Conservation (phyloP, 2,329 filamentous ascomycete genomes). For the Trichoderma atroviride region DNA sequence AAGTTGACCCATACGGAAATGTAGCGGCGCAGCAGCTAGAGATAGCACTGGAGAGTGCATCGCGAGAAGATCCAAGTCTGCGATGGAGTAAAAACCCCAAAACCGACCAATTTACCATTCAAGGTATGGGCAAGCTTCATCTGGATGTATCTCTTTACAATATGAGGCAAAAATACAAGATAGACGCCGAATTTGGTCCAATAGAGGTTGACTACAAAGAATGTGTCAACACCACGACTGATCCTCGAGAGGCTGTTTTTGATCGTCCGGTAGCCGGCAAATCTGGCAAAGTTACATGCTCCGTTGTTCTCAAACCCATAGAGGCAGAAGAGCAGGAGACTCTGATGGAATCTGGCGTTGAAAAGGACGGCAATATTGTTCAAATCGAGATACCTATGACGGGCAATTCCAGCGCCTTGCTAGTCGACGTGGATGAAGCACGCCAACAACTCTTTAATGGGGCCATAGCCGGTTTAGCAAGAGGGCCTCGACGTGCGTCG, state of each 20-base stretch:
- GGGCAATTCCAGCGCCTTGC: constrained; percentile 51
- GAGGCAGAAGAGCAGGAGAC: constrained; percentile 45
- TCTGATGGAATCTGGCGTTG: constrained; percentile 47
- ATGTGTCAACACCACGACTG: constrained; percentile 63
- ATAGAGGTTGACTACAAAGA: constrained; percentile 98
- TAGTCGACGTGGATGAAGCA: constrained; percentile 54
- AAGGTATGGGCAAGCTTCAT: constrained; percentile 95
- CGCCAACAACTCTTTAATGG: constrained; percentile 72
- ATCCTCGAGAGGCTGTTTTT: constrained; percentile 63
- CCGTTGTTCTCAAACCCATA: constrained; percentile 66
- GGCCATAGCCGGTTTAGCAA: constrained; percentile 77
- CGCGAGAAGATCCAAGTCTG: constrained; percentile 90
- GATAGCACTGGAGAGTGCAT: constrained; percentile 72
- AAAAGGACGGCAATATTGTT: constrained; percentile 71
- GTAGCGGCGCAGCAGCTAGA: constrained; percentile 80
- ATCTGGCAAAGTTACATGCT: constrained; percentile 75
- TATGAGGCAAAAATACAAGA: constrained; percentile 86
- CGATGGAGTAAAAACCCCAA: constrained; percentile 84
- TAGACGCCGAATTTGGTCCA: constrained; percentile 80
- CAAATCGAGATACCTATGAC: constrained; percentile 58
- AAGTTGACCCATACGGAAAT: constrained; percentile 78
- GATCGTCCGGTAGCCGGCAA: constrained; percentile 82
- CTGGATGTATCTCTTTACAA: constrained; percentile 90
- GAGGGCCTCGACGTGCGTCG: constrained; percentile 79
- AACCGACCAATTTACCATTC: constrained; percentile 88